phyloP scores from a whole-genome alignment of 768 basidiomycete genomes.

The Melanogaster broomeanus region DNA sequence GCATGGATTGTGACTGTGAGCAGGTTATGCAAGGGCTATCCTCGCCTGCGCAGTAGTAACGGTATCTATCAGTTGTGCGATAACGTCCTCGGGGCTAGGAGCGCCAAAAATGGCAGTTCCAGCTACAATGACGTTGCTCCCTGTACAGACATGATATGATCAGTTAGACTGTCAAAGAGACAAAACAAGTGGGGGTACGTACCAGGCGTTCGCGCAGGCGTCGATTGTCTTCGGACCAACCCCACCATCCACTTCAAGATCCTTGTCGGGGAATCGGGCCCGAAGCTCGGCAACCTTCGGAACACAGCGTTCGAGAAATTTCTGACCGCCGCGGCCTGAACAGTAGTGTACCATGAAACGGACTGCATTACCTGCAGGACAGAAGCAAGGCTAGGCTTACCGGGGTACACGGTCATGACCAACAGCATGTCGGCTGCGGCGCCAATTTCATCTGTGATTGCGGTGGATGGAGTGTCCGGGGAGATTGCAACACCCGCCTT shows the following conservation, averaged over 20 bases:
- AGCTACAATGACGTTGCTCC: constrained; percentile 97
- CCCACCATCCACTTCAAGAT: constrained; percentile 98
- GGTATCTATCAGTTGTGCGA: constrained; percentile 64
- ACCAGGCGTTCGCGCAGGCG: constrained; percentile 89
- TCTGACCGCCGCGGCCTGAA: constrained; percentile 90
- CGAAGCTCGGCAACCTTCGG: constrained; percentile 92
- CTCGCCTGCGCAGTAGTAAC: constrained; percentile 70
- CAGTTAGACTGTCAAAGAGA: neutral
- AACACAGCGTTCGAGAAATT: constrained; percentile 91
- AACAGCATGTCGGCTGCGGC: constrained; percentile 89
- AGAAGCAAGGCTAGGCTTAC: constrained; percentile 42
- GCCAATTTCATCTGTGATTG: constrained; percentile 86
- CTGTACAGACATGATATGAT: constrained; percentile 40
- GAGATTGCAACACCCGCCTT: constrained; percentile 96
- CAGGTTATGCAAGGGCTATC: constrained; percentile 19
- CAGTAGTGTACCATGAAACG: neutral
- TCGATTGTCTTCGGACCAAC: constrained; percentile 91
- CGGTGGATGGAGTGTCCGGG: constrained; percentile 87
- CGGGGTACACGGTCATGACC: constrained; percentile 98
- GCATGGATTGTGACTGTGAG: neutral
- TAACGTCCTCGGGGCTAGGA: constrained; percentile 75
- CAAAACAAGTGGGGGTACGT: constrained; percentile 13
- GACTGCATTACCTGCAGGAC: neutral
- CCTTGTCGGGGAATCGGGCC: constrained; percentile 85
- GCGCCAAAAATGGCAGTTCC: constrained; percentile 94